Evolutionary conservation across 169 alveolate genomes (phyloP), one percentile per base, ranked within the genome.

Genomic region (Plasmodium relictum): DNA sequence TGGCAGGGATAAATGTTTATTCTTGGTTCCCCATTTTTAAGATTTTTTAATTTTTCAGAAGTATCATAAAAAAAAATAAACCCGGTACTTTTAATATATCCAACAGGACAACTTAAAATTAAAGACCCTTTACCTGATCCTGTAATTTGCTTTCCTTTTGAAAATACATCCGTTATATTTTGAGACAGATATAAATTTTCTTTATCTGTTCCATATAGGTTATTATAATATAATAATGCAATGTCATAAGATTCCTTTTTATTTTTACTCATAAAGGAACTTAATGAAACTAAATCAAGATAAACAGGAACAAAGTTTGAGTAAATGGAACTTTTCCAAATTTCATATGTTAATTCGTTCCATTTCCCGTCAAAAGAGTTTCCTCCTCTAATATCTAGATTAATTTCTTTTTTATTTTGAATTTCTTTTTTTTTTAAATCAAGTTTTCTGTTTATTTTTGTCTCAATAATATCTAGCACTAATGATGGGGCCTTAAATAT

Each of bases 101-200:
- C 89, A 65, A 63, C 78, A n/a, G 89, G 89, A 31, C 89, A 78
- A 63, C 78, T 63, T 62, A 78, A 78, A 78, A 65, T 65, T 45
- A 78, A 69, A 26, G 89, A 63, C n/a, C 89, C 89, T 78, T 78
- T 78, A 18, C 61, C 58, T 22, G 78, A 78, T 26, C 89, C 89
- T 12, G 89, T 78, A 26, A 78, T 63, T 66, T 78, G 89, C 22
- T 65, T 65, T 18, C 89, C 89, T 58, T 78, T 78, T 9, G 76
- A 52, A 24, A 78, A 56, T 20, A 78, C 76, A 65, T 78, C 71
- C 14, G 45, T 62, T 63, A 78, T 78, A 44, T 78, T 50, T 50
- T 58, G 59, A 5, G 89, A 78, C 24, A 63, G 70, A 56, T 78
- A 78, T 14, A 50, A 78, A 52, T 65, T 78, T 62, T 78, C 89